Base-by-base conservation (phyloP, 2,329 filamentous ascomycete species). In the Paradendryphiella salina region DNA sequence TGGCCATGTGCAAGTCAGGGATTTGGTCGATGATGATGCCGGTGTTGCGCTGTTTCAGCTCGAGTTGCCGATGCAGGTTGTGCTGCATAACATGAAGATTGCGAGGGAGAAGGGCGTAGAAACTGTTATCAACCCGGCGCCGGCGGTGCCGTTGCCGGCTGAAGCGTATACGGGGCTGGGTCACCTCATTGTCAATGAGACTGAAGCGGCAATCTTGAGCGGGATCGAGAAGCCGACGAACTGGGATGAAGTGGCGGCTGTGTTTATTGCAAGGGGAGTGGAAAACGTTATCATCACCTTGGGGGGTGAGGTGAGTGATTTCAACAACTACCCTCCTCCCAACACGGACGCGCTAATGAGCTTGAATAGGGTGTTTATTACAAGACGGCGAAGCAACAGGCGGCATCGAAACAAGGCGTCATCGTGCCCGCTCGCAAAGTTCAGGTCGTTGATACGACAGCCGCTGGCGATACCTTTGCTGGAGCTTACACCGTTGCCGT, bases 401-500 rank as follows among this genome's bases (percentile, higher is more conserved):
- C 77, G 1, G 69, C 71, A 3, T 69, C 70, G 6, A 65, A 70
- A 32, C 64, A 72, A 65, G 85, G 57, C 0, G 61, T 61, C 9
- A 68, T 78, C 20, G 73, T 91, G 1, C 76, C 78, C 4, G 90
- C 89, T 0, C 80, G 83, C 55, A 87, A 88, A 72, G 87, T 90
- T 14, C 75, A 81, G 49, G 93, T 97, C 1, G 84, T 96, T 4
- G 93, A 97, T 72, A 97, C 93, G 1, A 97, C 93, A 6, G 93
- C 88, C 1, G 94, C 94, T 4, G 93, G 93, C 0, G 93, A 97
- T 72, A 96, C 93, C 0, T 96, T 96, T 75, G 89, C 95, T 4
- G 93, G 94, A 1, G 88, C 85, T 17, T 96, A 96, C 71, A 88
- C 90, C 2, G 83, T 94, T 20, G 83, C 85, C 50, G 81, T 87